Conservation (phyloP, 805 yeast genomes). For the Sugiyamaella chiloensis region DNA sequence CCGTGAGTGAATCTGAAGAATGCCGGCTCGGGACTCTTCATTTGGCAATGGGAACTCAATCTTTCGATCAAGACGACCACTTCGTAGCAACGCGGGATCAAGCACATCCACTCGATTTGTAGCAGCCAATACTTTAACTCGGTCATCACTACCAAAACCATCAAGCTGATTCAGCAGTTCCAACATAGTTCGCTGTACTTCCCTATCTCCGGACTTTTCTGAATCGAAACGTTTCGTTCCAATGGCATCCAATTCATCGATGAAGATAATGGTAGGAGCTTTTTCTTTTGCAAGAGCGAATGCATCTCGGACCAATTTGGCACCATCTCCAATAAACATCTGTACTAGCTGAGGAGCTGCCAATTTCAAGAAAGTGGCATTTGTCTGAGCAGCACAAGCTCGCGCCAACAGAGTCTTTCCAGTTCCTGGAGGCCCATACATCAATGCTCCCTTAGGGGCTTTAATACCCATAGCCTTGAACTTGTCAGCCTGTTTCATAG, state of each 20-base stretch:
- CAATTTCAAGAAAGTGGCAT: constrained; percentile 91
- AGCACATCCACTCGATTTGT: constrained; percentile 96
- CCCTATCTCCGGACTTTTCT: constrained; percentile 96
- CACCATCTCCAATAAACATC: constrained; percentile 99
- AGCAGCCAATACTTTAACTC: constrained; percentile 96
- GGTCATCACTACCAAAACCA: constrained; percentile 95
- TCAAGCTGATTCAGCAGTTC: constrained; percentile 95
- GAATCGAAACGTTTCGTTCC: constrained; percentile 98
- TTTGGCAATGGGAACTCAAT: constrained; percentile 97
- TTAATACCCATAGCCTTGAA: constrained; percentile 91
- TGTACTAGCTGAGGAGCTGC: constrained; percentile 99
- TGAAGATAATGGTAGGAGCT: constrained; percentile 96
- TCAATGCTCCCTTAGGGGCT: constrained; percentile 96
- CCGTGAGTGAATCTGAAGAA: constrained; percentile 94
- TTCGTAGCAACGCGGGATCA: constrained; percentile 97
- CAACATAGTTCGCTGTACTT: constrained; percentile 98
- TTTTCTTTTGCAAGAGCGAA: constrained; percentile 96
- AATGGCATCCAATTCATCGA: constrained; percentile 97
- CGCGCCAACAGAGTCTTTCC: constrained; percentile 96
- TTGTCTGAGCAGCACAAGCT: constrained; percentile 98
- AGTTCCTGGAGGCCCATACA: constrained; percentile 99
- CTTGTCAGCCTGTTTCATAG: constrained; percentile 97
- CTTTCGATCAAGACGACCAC: constrained; percentile 96
- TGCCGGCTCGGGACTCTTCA: constrained; percentile 96
- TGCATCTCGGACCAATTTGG: constrained; percentile 94